phyloP scores from a whole-genome alignment of 352 stramenopile genomes.

The Phytophthora cactorum region DNA sequence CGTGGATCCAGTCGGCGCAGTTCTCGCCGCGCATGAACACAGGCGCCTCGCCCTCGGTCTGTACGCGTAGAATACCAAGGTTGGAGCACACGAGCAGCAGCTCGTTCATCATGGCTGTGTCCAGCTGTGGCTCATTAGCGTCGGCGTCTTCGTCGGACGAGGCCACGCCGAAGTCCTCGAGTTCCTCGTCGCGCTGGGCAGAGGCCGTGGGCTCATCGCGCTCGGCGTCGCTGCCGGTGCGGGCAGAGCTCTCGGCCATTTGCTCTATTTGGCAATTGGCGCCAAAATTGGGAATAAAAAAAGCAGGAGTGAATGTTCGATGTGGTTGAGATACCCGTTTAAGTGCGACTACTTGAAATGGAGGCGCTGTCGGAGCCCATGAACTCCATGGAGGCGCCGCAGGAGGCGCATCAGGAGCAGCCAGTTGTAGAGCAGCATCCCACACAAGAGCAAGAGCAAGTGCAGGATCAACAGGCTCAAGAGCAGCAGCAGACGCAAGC shows the following conservation, averaged over 20 bases:
- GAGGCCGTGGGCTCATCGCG: not conserved
- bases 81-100: constrained; percentile 90
- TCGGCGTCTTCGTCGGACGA: constrained; percentile 50
- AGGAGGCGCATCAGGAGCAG: constrained; percentile 13
- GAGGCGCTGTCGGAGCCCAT: constrained; percentile 7
- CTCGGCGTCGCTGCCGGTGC: not conserved
- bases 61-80: constrained; percentile 78
- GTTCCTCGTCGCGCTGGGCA: constrained; percentile 39
- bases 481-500: constrained; percentile 1
- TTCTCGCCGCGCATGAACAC: constrained; percentile 86
- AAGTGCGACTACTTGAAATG: constrained; percentile 17
- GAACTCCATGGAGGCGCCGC: constrained; percentile 15
- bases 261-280: constrained; percentile 3
- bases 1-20: constrained; percentile 86
- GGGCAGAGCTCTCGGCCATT: constrained; percentile 10
- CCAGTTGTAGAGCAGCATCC: not conserved
- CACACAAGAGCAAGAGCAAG: not conserved
- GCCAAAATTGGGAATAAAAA: not conserved
- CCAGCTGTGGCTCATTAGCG: constrained; percentile 47
- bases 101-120: constrained; percentile 88
- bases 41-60: constrained; percentile 54
- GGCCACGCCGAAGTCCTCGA: constrained; percentile 69
- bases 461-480: constrained; percentile 7
- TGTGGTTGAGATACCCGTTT: not conserved
- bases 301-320: constrained; percentile 5